Percentiles rank a stretch among this genome's conserved stretches.
phyloP scores from a whole-genome alignment of 345 rosid species.

The Triadica sebifera region DNA sequence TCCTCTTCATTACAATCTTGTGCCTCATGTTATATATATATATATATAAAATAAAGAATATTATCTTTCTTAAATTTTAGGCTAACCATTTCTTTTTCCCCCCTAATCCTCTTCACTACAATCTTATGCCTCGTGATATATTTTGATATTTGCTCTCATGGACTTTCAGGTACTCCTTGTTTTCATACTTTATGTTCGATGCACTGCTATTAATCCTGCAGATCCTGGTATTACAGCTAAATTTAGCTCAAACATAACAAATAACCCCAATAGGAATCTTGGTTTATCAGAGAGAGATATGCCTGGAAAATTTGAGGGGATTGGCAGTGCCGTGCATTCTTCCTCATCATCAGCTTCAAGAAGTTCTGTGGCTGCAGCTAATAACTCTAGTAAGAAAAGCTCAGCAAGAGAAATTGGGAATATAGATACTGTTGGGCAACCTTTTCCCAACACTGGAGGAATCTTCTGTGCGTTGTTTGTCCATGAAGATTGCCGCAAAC shows the following conservation, averaged over 20 bases:
- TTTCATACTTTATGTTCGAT: slow-evolving; percentile 87
- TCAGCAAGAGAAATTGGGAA: slow-evolving; percentile 51
- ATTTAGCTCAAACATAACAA: slow-evolving; percentile 39
- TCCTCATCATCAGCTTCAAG: slow-evolving; percentile 79
- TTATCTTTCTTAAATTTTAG: no score
- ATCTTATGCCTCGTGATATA: not conserved
- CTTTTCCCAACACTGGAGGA: slow-evolving; percentile 45
- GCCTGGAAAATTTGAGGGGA: slow-evolving; percentile 52
- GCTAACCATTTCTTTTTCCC: not conserved
- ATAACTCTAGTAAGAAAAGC: slow-evolving; percentile 67
- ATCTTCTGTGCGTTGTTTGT: slow-evolving; percentile 75
- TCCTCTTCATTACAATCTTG: not conserved
- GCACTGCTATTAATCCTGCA: slow-evolving; percentile 97
- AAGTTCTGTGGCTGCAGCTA: slow-evolving; percentile 60
- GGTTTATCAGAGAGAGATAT: slow-evolving; percentile 43
- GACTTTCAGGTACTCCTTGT: slow-evolving; percentile 77
- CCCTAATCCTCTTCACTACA: not conserved
- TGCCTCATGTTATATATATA: not conserved
- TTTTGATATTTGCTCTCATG: slow-evolving; percentile 15
- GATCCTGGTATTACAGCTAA: slow-evolving; percentile 96
- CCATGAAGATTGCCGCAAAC: slow-evolving; percentile 82
- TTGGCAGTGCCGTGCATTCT: slow-evolving; percentile 51
- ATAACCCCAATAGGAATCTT: slow-evolving; percentile 33
- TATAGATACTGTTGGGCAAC: slow-evolving; percentile 29
- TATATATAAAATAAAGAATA: no score